A percentile compares a stretch with the other conserved stretches of the same genome.
These are phyloP conservation scores for Gossypium stocksii DNA, from an alignment of 345 rosid species.

Conservation along the genomic window DNA sequence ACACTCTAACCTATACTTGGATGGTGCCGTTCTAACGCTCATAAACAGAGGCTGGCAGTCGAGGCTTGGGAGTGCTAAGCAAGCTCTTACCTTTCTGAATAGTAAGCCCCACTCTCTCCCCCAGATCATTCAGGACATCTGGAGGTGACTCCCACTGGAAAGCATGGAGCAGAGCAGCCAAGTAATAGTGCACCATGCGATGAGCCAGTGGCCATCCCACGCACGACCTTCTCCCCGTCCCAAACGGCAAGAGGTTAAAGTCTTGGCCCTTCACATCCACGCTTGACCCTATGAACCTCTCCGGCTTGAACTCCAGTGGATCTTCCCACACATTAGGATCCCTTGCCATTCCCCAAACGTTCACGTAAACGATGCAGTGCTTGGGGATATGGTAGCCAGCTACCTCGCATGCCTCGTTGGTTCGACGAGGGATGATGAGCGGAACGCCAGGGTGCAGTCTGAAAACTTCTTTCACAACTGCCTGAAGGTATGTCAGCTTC, in stretches of 20 bases:
- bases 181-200: conserved; percentile 19
- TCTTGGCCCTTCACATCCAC: conserved; percentile 35
- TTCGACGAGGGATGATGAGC: conserved; percentile 12
- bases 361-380: conserved; percentile 19
- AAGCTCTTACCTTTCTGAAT: conserved; percentile 21
- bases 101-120: conserved; percentile 13
- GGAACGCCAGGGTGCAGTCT: conserved; percentile 17
- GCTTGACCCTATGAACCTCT: conserved; percentile 11
- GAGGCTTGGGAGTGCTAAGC: conserved; percentile 18
- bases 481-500: conserved; percentile 31
- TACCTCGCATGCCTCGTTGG: conserved; percentile 19
- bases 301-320: conserved; percentile 20
- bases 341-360: conserved; percentile 21
- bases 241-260: conserved; percentile 45
- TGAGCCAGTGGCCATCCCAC: conserved; percentile 28
- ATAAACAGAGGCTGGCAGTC: neutral
- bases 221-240: conserved; percentile 34
- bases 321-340: conserved; percentile 24
- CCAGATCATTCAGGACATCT: neutral
- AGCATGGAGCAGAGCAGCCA: conserved; percentile 19
- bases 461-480: conserved; percentile 32
- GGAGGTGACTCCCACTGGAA: conserved; percentile 16
- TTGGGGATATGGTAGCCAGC: conserved; percentile 22
- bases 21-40: neutral
- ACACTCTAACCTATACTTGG: neutral